Evolutionary conservation across 2,329 filamentous ascomycete genomes (phyloP).

Genomic region (Blastomyces parvus): DNA sequence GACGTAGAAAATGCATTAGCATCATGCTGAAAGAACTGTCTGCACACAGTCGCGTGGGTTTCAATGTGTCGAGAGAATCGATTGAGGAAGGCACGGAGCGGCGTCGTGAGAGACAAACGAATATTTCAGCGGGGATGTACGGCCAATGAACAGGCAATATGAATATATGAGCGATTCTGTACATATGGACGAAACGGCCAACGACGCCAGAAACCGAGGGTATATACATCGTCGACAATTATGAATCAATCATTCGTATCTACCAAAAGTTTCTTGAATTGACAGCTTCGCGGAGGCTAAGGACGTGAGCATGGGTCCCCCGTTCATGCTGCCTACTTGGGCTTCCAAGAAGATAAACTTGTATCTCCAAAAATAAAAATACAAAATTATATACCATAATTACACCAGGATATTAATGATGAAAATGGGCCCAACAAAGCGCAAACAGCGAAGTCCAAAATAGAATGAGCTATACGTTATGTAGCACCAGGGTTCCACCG

Average conservation of each 20-base stretch:
- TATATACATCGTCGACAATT: not conserved
- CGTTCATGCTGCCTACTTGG: not conserved
- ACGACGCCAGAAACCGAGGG: not conserved
- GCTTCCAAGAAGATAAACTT: not conserved
- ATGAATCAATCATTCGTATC: not conserved
- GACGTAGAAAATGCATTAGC: not conserved
- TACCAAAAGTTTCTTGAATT: not conserved
- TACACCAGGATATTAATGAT: not conserved
- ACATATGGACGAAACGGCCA: not conserved
- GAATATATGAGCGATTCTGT: not conserved
- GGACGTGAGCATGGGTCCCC: not conserved
- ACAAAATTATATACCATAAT: not conserved
- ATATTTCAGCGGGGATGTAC: not conserved
- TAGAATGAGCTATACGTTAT: not conserved
- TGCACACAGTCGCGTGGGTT: not conserved
- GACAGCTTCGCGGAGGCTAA: not conserved
- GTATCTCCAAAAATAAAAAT: not conserved
- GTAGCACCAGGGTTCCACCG: not conserved
- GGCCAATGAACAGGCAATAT: not conserved
- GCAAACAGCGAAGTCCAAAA: not conserved
- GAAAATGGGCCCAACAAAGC: not conserved
- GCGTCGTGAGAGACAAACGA: not conserved
- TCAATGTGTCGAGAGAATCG: conserved; percentile 4
- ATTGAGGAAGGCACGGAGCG: not conserved
- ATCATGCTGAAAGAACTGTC: not conserved